These are phyloP conservation scores for Breynia disticha DNA, from an alignment of 441 rosid genomes.

Conservation along the genomic window DNA sequence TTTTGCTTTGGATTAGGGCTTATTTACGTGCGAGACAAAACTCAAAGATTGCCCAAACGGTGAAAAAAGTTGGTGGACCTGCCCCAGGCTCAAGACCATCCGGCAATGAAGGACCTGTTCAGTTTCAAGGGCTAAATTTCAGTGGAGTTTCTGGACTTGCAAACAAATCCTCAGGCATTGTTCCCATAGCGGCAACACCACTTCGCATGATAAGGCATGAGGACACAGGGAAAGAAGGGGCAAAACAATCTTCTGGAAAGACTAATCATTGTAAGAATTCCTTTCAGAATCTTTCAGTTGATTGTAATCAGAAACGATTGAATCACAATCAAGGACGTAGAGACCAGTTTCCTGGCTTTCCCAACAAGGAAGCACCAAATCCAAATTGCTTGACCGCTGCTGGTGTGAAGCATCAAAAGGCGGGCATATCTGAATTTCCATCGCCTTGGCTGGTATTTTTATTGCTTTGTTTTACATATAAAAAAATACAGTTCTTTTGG, in stretches of 20 bases:
- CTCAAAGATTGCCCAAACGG: slow-evolving; percentile 45
- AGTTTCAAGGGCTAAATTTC: slow-evolving; percentile 10
- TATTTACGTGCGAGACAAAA: slow-evolving; percentile 91
- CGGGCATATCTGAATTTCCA: no score
- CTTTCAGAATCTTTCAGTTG: not conserved
- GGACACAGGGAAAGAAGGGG: slow-evolving; percentile 34
- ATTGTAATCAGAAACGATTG: not conserved
- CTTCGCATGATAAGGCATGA: slow-evolving; percentile 24
- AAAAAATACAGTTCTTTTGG: no score
- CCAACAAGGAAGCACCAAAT: slow-evolving; percentile 41
- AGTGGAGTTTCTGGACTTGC: slow-evolving; percentile 4
- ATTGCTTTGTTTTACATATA: not conserved
- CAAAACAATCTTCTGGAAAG: slow-evolving; percentile 5
- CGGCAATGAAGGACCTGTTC: slow-evolving; percentile 5
- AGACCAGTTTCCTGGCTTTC: slow-evolving; percentile 9
- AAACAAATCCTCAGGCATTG: no score
- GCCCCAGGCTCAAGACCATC: slow-evolving; percentile 22
- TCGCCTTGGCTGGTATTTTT: slow-evolving; percentile 3
- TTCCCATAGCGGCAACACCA: not conserved
- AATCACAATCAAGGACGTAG: not conserved
- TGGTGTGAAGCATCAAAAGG: slow-evolving; percentile 54
- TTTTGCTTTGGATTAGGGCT: slow-evolving; percentile 32
- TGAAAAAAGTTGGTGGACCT: slow-evolving; percentile 45
- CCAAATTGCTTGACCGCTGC: slow-evolving; percentile 47
- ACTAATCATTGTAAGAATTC: not conserved